Base-by-base conservation (phyloP, 441 rosid genomes). In the Mallotus japonicus region DNA sequence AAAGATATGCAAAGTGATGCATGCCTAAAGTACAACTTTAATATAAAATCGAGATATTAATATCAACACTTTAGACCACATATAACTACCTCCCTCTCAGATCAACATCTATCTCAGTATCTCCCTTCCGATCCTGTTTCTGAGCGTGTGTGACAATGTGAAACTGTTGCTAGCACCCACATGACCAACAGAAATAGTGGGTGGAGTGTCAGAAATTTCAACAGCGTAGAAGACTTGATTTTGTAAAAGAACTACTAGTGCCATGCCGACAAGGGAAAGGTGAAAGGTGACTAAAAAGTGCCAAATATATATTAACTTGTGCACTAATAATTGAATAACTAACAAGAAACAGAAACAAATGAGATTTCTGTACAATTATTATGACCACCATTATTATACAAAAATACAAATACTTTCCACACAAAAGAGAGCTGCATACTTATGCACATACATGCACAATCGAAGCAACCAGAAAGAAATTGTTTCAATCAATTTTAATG, bases 1-100 rank as follows among this genome's bases (percentile, higher is more conserved):
- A 54, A 28, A 62, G 74, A 71, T 68, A 56, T 50, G 63, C 22
- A 69, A 70, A 77, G 24, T 61, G 57, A 71, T 65, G 32, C 22
- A 34, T 65, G 28, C 24, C 28, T 32, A 40, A 14, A 77, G 47
- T 17, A 76, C 22, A 47, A 47, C 10, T 3, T 5, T 47, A 47
- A 4, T 2, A 47, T 34, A 47, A 49, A 49, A 49, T 49, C 4
- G 5, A 49, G 12, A 49, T 49, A 13, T 49, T 49, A 13, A 49
- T 9, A 49, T 49, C 51, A 49, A 49, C 51, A 49, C 13, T 28
- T 28, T 28, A 28, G 32, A 28, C 32, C 1, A 28, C 32, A 28
- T 28, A 28, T 28, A 28, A 28, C 32, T 28, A 28, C 32, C 32
- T 28, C 32, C 32, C 32, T 28, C 51, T 9, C 8, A 49, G 51